Evolutionary conservation across 768 basidiomycete species (phyloP).

Genomic region (Lactifluus volemus): DNA sequence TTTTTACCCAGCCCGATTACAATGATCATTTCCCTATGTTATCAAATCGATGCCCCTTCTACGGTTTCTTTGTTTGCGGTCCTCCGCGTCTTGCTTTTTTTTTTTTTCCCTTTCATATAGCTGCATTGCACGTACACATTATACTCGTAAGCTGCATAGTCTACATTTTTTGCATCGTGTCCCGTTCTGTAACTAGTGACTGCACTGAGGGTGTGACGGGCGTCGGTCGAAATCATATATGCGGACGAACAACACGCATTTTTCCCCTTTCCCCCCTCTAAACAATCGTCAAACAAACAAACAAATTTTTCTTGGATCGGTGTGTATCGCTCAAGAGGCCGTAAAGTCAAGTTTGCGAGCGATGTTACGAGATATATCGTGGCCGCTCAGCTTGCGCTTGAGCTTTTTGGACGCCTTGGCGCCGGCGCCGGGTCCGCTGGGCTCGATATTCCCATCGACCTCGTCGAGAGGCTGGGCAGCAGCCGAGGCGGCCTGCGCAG

Average conservation of each 20-base stretch:
- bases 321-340: constrained; percentile 25
- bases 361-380: constrained; percentile 41
- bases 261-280: no score
- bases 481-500: constrained; percentile 29
- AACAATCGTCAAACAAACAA: no score
- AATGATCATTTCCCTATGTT: constrained; percentile 11
- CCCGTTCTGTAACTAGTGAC: constrained; percentile 7
- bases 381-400: constrained; percentile 64
- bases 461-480: constrained; percentile 60
- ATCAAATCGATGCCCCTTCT: background rate
- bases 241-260: background rate
- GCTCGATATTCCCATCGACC: constrained; percentile 64
- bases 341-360: constrained; percentile 67
- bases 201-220: background rate
- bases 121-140: constrained; percentile 18
- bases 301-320: no score
- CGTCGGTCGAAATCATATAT: background rate
- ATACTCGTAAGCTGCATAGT: constrained; percentile 20
- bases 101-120: background rate
- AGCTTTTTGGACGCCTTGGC: constrained; percentile 49
- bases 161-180: constrained; percentile 19
- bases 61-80: background rate
- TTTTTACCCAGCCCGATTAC: background rate
- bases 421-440: constrained; percentile 39
- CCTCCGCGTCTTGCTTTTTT: background rate